Evolutionary conservation across 768 basidiomycete species (phyloP).

Genomic region (Leccinum aurantiacum): DNA sequence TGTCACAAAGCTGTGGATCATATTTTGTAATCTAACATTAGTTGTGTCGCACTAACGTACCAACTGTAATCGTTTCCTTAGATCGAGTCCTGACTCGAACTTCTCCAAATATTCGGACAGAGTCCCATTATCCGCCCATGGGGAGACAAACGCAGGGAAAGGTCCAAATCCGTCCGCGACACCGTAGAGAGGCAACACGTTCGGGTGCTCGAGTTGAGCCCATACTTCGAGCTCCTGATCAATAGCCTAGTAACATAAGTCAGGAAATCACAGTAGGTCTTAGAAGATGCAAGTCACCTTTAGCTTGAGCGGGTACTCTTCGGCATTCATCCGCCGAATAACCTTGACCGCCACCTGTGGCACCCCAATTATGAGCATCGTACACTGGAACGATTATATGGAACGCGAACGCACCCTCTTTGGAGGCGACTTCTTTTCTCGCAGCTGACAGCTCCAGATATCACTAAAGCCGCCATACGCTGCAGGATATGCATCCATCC

Average conservation of each 20-base stretch:
- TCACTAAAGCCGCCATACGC: constrained; percentile 34
- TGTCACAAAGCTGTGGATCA: constrained; percentile 22
- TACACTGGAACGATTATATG: neutral
- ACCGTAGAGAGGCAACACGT: constrained; percentile 34
- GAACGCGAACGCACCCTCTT: constrained; percentile 12
- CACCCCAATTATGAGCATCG: neutral
- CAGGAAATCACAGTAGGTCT: neutral
- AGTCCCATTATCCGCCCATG: constrained; percentile 35
- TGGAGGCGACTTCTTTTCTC: neutral
- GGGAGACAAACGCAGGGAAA: constrained; percentile 33
- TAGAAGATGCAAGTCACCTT: constrained; percentile 9
- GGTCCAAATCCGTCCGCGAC: constrained; percentile 26
- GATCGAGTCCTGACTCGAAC: constrained; percentile 8
- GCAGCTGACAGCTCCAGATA: constrained; percentile 26
- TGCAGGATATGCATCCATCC: constrained; percentile 17
- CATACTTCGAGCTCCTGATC: constrained; percentile 33
- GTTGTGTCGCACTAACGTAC: constrained; percentile 3
- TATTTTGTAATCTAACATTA: neutral
- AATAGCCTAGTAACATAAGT: constrained; percentile 23
- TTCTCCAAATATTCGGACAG: constrained; percentile 30
- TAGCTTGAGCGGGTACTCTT: constrained; percentile 13
- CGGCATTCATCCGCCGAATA: constrained; percentile 13
- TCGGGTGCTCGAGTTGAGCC: constrained; percentile 28
- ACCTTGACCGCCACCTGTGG: constrained; percentile 30
- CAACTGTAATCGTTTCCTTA: constrained; percentile 17